Evolutionary conservation across 306 rosid genomes (phyloP), one percentile per base, ranked within the genome.

Genomic region (Vicia faba): DNA sequence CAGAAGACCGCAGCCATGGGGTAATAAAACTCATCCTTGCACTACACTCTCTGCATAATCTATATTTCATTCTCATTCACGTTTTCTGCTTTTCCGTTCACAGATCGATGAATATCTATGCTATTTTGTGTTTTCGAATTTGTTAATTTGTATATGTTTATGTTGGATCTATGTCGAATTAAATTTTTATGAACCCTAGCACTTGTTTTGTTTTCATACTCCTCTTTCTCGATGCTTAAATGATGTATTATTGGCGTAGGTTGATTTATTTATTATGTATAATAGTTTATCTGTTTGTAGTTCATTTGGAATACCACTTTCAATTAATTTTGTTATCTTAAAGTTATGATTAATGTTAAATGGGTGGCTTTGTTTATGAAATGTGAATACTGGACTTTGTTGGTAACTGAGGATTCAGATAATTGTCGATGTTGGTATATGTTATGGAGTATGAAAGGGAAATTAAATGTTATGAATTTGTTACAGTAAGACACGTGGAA

Each of bases 401-500:
- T n/a, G n/a, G n/a, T n/a, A 1, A 25, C 5, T 2, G 7, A 4
- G 40, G 25, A 59, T 31, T 16, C 15, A 11, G n/a, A 19, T 65
- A 15, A 14, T 12, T 9, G 10, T 41, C 0, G 40, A 18, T 15
- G 49, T 8, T 23, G 51, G 1, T 16, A 15, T 61, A 12, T 7
- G 5, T 46, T 41, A 4, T 33, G 11, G 50, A 41, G n/a, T 28
- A 1, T 20, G 4, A 5, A 5, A 15, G 35, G 25, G 33, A 40
- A 19, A 20, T 9, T 13, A 26, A 64, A n/a, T 9, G 7, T 77
- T 73, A 15, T 73, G 2, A 16, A 43, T 28, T 14, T 4, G 1
- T 20, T 19, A 28, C 83, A 89, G 93, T 75, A 89, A 89, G 78
- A 89, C 96, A 67, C 80, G 80, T 4, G 96, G 96, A 64, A 77